phyloP scores from a whole-genome alignment of 371 early-diverging fungal species.

The Fennellomyces sp. region DNA sequence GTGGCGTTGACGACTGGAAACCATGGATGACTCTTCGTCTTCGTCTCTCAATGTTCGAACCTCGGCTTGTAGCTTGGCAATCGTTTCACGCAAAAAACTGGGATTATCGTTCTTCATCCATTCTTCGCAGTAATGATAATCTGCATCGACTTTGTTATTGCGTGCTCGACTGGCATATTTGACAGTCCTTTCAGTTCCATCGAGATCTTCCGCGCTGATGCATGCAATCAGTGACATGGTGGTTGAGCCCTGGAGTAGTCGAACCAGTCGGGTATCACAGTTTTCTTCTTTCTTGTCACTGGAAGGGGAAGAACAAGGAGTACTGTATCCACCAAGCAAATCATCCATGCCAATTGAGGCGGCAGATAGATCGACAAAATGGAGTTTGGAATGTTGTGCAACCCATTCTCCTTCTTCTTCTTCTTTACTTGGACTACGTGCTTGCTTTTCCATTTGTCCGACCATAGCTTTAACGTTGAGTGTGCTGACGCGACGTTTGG shows the following conservation, averaged over 20 bases:
- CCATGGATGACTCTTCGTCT: background rate
- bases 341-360: slow-evolving; percentile 52
- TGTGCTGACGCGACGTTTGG: slow-evolving; percentile 15
- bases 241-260: slow-evolving; percentile 88
- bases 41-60: slow-evolving; percentile 32
- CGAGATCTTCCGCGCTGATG: slow-evolving; percentile 67
- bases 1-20: background rate
- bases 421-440: slow-evolving; percentile 30
- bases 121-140: slow-evolving; percentile 59
- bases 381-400: slow-evolving; percentile 77
- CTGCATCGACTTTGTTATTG: slow-evolving; percentile 73
- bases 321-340: background rate
- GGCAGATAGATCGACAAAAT: slow-evolving; percentile 78
- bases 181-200: slow-evolving; percentile 84
- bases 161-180: slow-evolving; percentile 82
- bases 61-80: slow-evolving; percentile 42
- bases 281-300: slow-evolving; percentile 28
- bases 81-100: slow-evolving; percentile 47
- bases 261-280: slow-evolving; percentile 95
- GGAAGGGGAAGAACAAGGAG: background rate
- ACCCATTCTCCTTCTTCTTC: slow-evolving; percentile 40
- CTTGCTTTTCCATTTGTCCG: slow-evolving; percentile 27
- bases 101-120: slow-evolving; percentile 47
- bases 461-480: slow-evolving; percentile 24
- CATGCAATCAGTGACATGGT: slow-evolving; percentile 79